A percentile compares a stretch with the other conserved stretches of the same genome.
Conservation (phyloP, 768 basidiomycete species). For the Fomitopsis serialis region DNA sequence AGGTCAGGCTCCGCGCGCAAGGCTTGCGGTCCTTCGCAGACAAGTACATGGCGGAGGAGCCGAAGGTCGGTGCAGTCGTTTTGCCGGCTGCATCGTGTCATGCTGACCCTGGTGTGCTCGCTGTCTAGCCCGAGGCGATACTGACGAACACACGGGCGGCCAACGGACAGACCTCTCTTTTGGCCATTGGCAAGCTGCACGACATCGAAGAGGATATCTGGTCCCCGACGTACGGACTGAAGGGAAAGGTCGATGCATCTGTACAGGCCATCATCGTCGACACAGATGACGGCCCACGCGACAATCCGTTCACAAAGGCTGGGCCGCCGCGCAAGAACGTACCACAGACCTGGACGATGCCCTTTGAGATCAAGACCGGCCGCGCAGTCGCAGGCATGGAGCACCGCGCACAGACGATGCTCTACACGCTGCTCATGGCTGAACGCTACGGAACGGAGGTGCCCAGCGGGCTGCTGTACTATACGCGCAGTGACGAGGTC, state of each 20-base stretch:
- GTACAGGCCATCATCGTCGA: conserved; percentile 60
- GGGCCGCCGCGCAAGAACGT: conserved; percentile 11
- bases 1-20: conserved; percentile 54
- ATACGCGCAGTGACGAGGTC: conserved; percentile 88
- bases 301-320: conserved; percentile 18
- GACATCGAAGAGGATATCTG: conserved; percentile 97
- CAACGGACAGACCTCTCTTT: conserved; percentile 41
- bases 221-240: conserved; percentile 91
- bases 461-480: conserved; percentile 83
- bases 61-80: conserved; percentile 45
- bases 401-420: conserved; percentile 96
- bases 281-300: conserved; percentile 14
- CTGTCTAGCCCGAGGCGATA: conserved; percentile 50
- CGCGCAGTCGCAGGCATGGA: conserved; percentile 72
- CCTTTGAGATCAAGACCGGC: conserved; percentile 97
- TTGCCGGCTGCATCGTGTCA: not conserved
- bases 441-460: conserved; percentile 88
- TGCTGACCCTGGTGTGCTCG: not conserved
- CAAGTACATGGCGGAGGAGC: conserved; percentile 56
- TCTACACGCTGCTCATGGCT: conserved; percentile 86
- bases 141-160: conserved; percentile 63
- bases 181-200: conserved; percentile 72
- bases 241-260: conserved; percentile 93
- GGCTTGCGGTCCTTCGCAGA: conserved; percentile 62
- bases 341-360: conserved; percentile 43